A percentile compares a stretch with the other conserved stretches of the same genome.
Evolutionary conservation across 352 stramenopile species (phyloP).

Genomic region (Phytophthora pisi): DNA sequence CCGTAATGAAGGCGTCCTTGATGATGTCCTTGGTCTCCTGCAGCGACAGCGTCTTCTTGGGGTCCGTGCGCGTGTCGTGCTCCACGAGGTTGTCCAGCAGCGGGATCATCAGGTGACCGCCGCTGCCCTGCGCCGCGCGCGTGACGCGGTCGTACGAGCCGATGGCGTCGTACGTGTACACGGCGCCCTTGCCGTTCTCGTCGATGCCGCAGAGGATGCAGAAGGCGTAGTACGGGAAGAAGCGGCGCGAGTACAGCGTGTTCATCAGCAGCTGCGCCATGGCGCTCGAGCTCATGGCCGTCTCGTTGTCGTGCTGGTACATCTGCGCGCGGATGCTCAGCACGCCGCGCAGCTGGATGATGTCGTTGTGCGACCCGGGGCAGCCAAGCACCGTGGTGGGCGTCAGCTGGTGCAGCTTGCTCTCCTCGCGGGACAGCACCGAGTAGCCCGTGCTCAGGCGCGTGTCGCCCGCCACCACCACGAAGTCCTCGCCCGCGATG

Average conservation of each 20-base stretch:
- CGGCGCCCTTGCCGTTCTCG: slow-evolving; percentile 94
- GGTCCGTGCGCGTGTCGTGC: slow-evolving; percentile 90
- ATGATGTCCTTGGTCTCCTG: slow-evolving; percentile 98
- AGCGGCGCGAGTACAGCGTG: slow-evolving; percentile 97
- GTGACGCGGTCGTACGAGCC: slow-evolving; percentile 88
- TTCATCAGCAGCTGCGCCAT: slow-evolving; percentile 98
- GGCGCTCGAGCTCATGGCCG: slow-evolving; percentile 90
- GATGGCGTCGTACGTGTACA: slow-evolving; percentile 99
- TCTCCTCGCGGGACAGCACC: slow-evolving; percentile 96
- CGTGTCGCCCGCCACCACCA: slow-evolving; percentile 96
- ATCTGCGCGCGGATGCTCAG: slow-evolving; percentile 85
- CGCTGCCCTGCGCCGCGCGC: slow-evolving; percentile 86
- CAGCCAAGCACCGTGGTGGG: slow-evolving; percentile 73
- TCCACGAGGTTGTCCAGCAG: slow-evolving; percentile 97
- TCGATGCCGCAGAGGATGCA: slow-evolving; percentile 98
- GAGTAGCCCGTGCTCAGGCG: slow-evolving; percentile 97
- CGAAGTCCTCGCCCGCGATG: slow-evolving; percentile 96
- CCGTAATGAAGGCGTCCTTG: slow-evolving; percentile 99
- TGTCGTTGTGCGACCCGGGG: slow-evolving; percentile 86
- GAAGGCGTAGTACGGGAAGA: slow-evolving; percentile 99
- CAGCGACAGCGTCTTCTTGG: slow-evolving; percentile 89
- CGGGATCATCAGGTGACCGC: slow-evolving; percentile 98
- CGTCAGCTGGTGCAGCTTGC: slow-evolving; percentile 88
- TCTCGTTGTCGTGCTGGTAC: slow-evolving; percentile 96
- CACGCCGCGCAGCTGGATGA: slow-evolving; percentile 84